Evolutionary conservation across 2,329 filamentous ascomycete species (phyloP), one percentile per base, ranked within the genome.

Genomic region (Neonectria magnoliae): DNA sequence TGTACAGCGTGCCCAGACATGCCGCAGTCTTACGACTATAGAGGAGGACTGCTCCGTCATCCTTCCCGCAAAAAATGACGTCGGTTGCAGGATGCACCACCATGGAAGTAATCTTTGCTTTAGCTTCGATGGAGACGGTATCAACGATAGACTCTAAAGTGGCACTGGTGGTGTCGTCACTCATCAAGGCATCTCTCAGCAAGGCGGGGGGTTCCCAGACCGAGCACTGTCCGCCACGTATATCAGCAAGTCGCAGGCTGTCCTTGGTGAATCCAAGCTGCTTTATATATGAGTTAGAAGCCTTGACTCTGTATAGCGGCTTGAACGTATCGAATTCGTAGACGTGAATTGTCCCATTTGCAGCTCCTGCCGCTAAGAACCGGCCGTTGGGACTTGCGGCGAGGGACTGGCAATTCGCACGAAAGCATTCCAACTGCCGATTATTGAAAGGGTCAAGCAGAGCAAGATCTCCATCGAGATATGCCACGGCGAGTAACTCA

Each of bases 151-250:
- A 60, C 4, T 57, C 67, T 8, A 68, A 71, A 31, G 71, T 69
- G 9, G 47, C 44, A 16, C 66, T 70, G 54, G 72, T 76, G 29
- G 2, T 29, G 33, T 73, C 73, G 41, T 78, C 76, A 18, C 63
- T 67, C 10, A 73, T 68, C 7, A 74, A 33, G 9, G 68, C 54
- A 31, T 75, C 74, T 29, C 72, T 60, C 42, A 77, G 58, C 11
- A 77, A 66, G 13, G 67, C 68, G 1, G 29, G 5, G 8, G 79
- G 77, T 58, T 80, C 75, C 80, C 79, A 81, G 48, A 81, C 73
- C 45, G 73, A 77, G 66, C 77, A 80, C 57, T 79, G 75, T 1
- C 72, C 61, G 4, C 74, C 76, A 62, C 78, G 66, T 25, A 80
- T 75, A 59, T 81, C 80, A 5, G 70, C 67, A 58, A 81, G 69